Percentiles rank a stretch among this genome's conserved stretches.
phyloP scores from a whole-genome alignment of 2,329 filamentous ascomycete genomes.

The Botryotinia globosa region DNA sequence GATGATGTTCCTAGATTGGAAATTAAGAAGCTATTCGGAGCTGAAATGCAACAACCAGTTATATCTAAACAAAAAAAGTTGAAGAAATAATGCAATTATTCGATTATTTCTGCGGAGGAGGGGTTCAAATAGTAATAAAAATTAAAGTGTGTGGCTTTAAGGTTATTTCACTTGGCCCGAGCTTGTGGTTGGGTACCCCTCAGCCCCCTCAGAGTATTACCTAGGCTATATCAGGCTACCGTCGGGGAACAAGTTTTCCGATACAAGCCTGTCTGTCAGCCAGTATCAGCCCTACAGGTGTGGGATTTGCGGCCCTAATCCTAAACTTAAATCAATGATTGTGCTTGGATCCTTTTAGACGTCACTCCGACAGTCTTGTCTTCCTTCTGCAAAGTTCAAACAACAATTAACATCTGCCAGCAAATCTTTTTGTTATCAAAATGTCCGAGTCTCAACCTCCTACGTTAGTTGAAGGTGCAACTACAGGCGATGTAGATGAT shows the following conservation, averaged over 20 bases:
- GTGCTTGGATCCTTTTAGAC: slow-evolving; percentile 10
- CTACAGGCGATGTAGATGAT: slow-evolving; percentile 57
- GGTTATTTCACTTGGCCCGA: not conserved
- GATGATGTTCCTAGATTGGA: not conserved
- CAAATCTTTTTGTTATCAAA: slow-evolving; percentile 21
- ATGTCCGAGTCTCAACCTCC: slow-evolving; percentile 65
- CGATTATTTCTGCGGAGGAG: not conserved
- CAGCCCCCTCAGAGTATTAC: not conserved
- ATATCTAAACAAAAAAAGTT: not conserved
- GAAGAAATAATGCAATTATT: not conserved
- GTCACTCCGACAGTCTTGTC: not conserved
- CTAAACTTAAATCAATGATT: slow-evolving; percentile 3
- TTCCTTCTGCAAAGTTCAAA: not conserved
- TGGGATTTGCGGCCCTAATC: slow-evolving; percentile 13
- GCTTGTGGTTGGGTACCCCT: not conserved
- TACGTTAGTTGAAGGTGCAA: slow-evolving; percentile 57
- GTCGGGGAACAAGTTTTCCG: not conserved
- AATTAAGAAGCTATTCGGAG: not conserved
- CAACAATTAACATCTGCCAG: not conserved
- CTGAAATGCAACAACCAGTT: not conserved
- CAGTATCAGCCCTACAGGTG: slow-evolving; percentile 16
- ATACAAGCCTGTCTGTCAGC: not conserved
- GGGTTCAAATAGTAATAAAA: slow-evolving; percentile 1
- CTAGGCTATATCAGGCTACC: not conserved
- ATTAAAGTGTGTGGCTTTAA: not conserved